phyloP scores from a whole-genome alignment of 495 filamentous ascomycete genomes.

The Thermothielavioides terrestris region DNA sequence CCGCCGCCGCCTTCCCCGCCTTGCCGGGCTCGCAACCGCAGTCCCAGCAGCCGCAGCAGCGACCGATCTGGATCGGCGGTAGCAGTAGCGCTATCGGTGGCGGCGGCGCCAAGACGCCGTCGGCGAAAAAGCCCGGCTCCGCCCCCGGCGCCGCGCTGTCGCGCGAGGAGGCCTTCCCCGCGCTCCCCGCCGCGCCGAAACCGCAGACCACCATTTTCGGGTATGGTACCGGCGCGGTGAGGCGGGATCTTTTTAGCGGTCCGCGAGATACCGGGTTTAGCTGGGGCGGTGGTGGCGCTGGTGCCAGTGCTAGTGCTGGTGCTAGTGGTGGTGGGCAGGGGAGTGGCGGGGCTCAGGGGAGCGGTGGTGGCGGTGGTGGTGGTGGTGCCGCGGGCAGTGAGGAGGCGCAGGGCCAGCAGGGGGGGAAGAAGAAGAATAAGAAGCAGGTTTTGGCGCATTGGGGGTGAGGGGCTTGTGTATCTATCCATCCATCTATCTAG shows the following conservation, averaged over 20 bases:
- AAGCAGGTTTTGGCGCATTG: conserved; percentile 10
- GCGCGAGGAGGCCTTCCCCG: conserved; percentile 62
- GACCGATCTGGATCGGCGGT: conserved; percentile 18
- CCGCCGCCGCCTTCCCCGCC: conserved; percentile 27
- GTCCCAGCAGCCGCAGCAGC: conserved; percentile 24
- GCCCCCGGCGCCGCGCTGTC: conserved; percentile 2
- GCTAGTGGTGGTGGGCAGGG: conserved; percentile 13
- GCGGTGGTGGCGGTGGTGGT: conserved; percentile 12
- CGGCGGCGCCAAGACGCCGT: background rate
- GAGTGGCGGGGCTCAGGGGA: background rate
- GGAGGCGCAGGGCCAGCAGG: background rate
- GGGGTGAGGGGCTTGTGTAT: no score
- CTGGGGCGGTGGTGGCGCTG: conserved; percentile 25
- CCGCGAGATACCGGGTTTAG: conserved; percentile 32
- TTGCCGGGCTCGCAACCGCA: conserved; percentile 27
- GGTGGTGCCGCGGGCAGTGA: conserved; percentile 14
- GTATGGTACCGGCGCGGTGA: conserved; percentile 58
- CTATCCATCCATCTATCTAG: no score
- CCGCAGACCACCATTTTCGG: conserved; percentile 74
- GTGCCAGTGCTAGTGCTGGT: background rate
- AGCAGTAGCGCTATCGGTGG: background rate
- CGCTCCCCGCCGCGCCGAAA: conserved; percentile 68
- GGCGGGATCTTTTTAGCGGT: conserved; percentile 53
- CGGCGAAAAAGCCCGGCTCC: conserved; percentile 24
- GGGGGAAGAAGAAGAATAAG: conserved; percentile 7